A percentile compares a stretch with the other conserved stretches of the same genome.
Evolutionary conservation across 257 asterid species (phyloP).

Genomic region (Solanum etuberosum): DNA sequence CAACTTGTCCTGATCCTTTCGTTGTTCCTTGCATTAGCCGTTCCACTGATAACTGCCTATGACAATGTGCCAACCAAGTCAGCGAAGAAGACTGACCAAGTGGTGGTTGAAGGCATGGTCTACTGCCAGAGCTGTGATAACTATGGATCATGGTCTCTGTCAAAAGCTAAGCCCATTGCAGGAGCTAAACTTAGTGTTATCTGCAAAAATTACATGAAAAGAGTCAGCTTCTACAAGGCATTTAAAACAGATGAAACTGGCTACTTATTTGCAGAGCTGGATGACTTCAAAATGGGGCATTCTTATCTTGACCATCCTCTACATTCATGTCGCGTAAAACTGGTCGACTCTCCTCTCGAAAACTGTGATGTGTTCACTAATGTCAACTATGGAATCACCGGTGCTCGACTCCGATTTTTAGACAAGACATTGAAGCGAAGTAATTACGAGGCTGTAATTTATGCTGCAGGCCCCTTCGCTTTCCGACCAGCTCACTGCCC

Average conservation of each 20-base stretch:
- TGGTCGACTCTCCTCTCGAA: conserved; percentile 55
- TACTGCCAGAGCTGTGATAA: conserved; percentile 65
- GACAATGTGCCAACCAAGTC: conserved; percentile 14
- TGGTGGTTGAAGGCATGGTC: conserved; percentile 73
- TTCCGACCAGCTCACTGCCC: conserved; percentile 60
- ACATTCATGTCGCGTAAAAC: conserved; percentile 65
- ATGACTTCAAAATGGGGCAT: conserved; percentile 64
- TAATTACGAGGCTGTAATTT: conserved; percentile 54
- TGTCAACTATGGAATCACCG: conserved; percentile 64
- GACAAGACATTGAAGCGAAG: conserved; percentile 37
- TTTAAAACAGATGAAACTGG: conserved; percentile 47
- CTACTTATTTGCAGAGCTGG: conserved; percentile 62
- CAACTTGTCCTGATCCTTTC: conserved; percentile 23
- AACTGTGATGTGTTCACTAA: conserved; percentile 52
- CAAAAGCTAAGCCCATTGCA: conserved; percentile 42
- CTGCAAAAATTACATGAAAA: conserved; percentile 64
- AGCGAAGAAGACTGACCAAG: conserved; percentile 27
- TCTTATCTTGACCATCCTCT: conserved; percentile 79
- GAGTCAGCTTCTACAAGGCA: conserved; percentile 68
- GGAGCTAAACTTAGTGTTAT: conserved; percentile 51
- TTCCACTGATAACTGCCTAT: conserved; percentile 14
- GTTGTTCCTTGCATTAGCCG: conserved; percentile 27
- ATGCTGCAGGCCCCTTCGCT: conserved; percentile 71
- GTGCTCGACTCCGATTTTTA: conserved; percentile 59
- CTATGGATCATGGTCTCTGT: conserved; percentile 53